These are phyloP conservation scores for Pythium phragmiticola DNA, from an alignment of 352 stramenopile genomes.

Conservation along the genomic window DNA sequence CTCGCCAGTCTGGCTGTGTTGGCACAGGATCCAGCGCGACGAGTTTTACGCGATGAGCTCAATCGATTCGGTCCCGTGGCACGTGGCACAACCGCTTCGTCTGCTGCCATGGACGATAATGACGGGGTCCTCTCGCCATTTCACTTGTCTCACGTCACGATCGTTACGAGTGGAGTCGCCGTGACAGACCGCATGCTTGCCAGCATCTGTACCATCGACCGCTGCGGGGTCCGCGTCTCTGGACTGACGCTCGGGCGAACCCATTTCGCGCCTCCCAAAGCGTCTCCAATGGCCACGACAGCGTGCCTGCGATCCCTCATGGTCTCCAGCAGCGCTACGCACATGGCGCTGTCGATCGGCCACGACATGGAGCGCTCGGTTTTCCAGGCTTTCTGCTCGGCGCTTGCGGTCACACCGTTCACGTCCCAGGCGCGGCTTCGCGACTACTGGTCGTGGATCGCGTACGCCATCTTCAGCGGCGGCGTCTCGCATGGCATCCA, in stretches of 20 bases:
- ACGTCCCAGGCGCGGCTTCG: background rate
- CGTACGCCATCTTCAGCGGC: constrained; percentile 10
- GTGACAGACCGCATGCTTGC: constrained; percentile 1
- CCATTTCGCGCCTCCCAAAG: background rate
- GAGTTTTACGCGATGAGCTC: background rate
- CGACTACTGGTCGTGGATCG: constrained; percentile 11
- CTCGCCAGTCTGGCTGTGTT: background rate
- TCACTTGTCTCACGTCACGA: background rate
- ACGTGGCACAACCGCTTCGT: too few relatives aligned
- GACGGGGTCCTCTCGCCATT: background rate
- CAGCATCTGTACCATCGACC: background rate
- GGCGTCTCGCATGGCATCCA: background rate
- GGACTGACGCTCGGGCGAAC: background rate
- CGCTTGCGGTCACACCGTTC: background rate
- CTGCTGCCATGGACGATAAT: too few relatives aligned
- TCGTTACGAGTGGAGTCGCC: background rate
- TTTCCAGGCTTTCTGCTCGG: constrained; percentile 6
- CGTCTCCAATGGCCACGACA: background rate
- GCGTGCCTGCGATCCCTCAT: background rate
- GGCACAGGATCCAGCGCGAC: background rate
- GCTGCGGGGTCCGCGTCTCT: background rate
- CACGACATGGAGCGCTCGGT: background rate
- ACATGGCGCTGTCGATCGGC: constrained; percentile 5
- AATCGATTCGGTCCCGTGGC: background rate
- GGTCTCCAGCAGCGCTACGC: background rate